Percentiles rank a stretch among this genome's conserved stretches.
Conservation (phyloP, 495 filamentous ascomycete species). For the Tetracladium marchalianum region DNA sequence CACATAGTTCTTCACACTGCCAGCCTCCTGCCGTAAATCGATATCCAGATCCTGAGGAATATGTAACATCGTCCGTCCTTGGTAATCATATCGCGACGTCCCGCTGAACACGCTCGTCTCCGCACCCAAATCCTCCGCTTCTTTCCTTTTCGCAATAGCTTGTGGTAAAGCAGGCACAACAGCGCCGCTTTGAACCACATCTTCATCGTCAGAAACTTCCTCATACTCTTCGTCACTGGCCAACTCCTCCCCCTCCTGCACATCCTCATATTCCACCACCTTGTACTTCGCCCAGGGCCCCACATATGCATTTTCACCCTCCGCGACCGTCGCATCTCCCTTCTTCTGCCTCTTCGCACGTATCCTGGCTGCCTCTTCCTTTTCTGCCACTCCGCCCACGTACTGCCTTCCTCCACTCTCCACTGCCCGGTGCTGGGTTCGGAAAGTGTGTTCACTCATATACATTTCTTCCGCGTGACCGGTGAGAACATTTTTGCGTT, state of each 20-base stretch:
- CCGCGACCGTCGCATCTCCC: slow-evolving; percentile 71
- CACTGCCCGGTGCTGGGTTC: slow-evolving; percentile 67
- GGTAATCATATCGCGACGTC: slow-evolving; percentile 74
- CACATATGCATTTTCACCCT: slow-evolving; percentile 78
- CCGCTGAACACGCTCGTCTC: slow-evolving; percentile 90
- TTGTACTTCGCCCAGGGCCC: slow-evolving; percentile 92
- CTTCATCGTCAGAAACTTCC: slow-evolving; percentile 48
- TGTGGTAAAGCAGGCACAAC: slow-evolving; percentile 42
- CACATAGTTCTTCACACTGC: slow-evolving; percentile 74
- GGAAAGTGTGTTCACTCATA: slow-evolving; percentile 84
- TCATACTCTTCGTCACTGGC: slow-evolving; percentile 77
- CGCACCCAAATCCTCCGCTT: slow-evolving; percentile 49
- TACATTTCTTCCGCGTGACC: slow-evolving; percentile 80
- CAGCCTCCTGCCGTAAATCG: slow-evolving; percentile 71
- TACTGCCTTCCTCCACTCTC: slow-evolving; percentile 40
- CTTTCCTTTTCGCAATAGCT: slow-evolving; percentile 43
- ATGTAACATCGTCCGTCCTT: slow-evolving; percentile 89
- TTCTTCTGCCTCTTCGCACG: slow-evolving; percentile 67
- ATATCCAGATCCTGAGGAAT: slow-evolving; percentile 92
- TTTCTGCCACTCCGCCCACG: slow-evolving; percentile 35
- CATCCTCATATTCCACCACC: slow-evolving; percentile 48
- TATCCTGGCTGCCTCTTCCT: slow-evolving; percentile 55
- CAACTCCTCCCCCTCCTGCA: slow-evolving; percentile 37
- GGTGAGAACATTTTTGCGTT: slow-evolving; percentile 86
- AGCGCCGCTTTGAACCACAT: slow-evolving; percentile 41